phyloP scores from a whole-genome alignment of 192 early-diverging fungal genomes.

The Coemansia sp. region DNA sequence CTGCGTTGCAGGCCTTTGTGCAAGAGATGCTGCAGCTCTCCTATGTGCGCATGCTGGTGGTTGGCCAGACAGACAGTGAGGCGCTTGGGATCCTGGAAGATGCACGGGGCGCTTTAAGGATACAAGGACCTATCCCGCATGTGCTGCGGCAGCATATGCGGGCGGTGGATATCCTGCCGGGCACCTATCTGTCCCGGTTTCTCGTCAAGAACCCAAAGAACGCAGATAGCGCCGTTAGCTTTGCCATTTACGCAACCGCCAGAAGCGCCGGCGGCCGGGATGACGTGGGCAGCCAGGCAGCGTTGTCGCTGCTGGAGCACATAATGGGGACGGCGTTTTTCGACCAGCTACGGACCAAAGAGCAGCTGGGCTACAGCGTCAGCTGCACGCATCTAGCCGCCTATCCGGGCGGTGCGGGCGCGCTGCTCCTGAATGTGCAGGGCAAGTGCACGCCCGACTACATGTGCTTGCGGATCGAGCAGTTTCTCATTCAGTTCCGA shows the following conservation, averaged over 20 bases:
- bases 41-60: constrained; percentile 6
- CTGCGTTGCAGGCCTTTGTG: constrained; percentile 4
- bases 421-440: constrained; percentile 70
- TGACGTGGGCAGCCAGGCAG: background rate
- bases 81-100: background rate
- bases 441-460: constrained; percentile 74
- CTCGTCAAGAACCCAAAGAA: constrained; percentile 10
- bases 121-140: background rate
- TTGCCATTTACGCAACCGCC: constrained; percentile 68
- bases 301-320: constrained; percentile 65
- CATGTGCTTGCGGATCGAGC: constrained; percentile 73
- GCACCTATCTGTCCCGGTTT: constrained; percentile 13
- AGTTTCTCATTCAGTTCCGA: constrained; percentile 63
- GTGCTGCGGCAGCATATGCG: background rate
- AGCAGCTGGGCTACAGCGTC: constrained; percentile 70
- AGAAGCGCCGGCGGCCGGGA: constrained; percentile 11
- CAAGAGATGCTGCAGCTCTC: background rate
- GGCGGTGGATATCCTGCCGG: constrained; percentile 5
- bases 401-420: background rate
- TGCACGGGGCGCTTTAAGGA: background rate
- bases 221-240: constrained; percentile 82
- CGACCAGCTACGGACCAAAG: constrained; percentile 84
- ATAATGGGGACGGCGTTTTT: constrained; percentile 79
- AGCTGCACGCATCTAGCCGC: constrained; percentile 23
- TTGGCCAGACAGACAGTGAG: constrained; percentile 7